phyloP scores from a whole-genome alignment of 2,329 filamentous ascomycete genomes.

The Beauveria asiatica region DNA sequence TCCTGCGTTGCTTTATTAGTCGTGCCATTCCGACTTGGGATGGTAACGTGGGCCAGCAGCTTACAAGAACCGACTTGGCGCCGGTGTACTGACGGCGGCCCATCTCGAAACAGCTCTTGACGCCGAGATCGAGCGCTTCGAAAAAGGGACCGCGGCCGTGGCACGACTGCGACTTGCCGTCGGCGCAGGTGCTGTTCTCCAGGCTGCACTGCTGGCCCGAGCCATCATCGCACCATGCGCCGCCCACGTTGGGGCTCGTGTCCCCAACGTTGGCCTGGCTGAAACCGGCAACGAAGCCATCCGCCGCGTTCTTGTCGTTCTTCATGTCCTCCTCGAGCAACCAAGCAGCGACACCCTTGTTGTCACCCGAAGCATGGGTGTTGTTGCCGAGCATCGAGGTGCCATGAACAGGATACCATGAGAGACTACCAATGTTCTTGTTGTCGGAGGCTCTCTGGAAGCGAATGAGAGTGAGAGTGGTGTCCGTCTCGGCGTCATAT shows the following conservation, averaged over 20 bases:
- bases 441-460: constrained; percentile 67
- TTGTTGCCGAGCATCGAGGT: constrained; percentile 91
- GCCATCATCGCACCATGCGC: constrained; percentile 84
- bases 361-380: constrained; percentile 82
- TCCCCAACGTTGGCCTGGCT: constrained; percentile 89
- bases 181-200: constrained; percentile 74
- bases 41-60: constrained; percentile 11
- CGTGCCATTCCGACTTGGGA: neutral
- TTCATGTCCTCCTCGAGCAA: constrained; percentile 66
- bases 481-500: constrained; percentile 52
- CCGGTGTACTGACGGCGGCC: constrained; percentile 61
- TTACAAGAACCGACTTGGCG: constrained; percentile 38
- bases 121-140: constrained; percentile 58
- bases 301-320: constrained; percentile 44
- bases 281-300: constrained; percentile 80
- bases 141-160: constrained; percentile 68
- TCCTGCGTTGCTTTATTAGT: constrained; percentile 34
- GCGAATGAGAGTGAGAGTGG: constrained; percentile 63
- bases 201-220: constrained; percentile 63
- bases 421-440: constrained; percentile 72
- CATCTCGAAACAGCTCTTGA: constrained; percentile 67
- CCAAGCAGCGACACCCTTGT: constrained; percentile 87
- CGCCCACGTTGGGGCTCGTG: constrained; percentile 78
- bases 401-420: constrained; percentile 88
- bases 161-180: constrained; percentile 60